A percentile compares a stretch with the other conserved stretches of the same genome.
Conservation (phyloP, 108 stramenopile species). For the Discostella pseudostelligera region DNA sequence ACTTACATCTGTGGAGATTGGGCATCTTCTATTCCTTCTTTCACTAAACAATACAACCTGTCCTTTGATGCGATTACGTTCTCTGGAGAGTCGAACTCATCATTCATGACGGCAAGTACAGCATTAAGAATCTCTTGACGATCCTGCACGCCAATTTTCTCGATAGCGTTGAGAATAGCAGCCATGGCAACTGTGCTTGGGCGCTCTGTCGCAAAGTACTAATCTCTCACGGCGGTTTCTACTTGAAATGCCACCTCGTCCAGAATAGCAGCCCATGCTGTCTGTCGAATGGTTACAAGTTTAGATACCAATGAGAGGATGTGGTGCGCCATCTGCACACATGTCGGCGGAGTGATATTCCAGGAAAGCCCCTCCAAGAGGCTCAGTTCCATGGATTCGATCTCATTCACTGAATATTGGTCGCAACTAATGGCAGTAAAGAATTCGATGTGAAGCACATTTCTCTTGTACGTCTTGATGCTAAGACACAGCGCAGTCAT, state of each 20-base stretch:
- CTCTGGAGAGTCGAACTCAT: not conserved
- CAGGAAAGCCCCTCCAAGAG: constrained; percentile 42
- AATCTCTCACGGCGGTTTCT: constrained; percentile 38
- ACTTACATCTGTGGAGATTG: too few species aligned
- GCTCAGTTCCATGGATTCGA: constrained; percentile 55
- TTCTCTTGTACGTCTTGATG: constrained; percentile 55
- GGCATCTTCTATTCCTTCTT: too few species aligned
- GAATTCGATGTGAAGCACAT: constrained; percentile 44
- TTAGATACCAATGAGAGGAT: constrained; percentile 21
- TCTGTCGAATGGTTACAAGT: not conserved
- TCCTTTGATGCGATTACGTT: not conserved
- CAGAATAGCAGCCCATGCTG: constrained; percentile 13
- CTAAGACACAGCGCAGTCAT: constrained; percentile 54
- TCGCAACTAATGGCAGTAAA: constrained; percentile 56
- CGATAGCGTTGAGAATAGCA: constrained; percentile 42
- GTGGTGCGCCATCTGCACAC: constrained; percentile 22
- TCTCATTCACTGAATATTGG: constrained; percentile 39
- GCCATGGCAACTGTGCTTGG: constrained; percentile 41
- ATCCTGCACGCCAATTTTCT: not conserved
- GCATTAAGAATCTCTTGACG: not conserved
- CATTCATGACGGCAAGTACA: not conserved
- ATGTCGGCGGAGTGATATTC: constrained; percentile 35
- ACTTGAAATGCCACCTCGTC: constrained; percentile 33
- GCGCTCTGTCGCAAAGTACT: constrained; percentile 12
- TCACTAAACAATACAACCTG: not conserved